A percentile compares a stretch with the other conserved stretches of the same genome.
These are phyloP conservation scores for Cucurbitaria berberidis DNA, from an alignment of 2,329 filamentous ascomycete species.

Conservation along the genomic window DNA sequence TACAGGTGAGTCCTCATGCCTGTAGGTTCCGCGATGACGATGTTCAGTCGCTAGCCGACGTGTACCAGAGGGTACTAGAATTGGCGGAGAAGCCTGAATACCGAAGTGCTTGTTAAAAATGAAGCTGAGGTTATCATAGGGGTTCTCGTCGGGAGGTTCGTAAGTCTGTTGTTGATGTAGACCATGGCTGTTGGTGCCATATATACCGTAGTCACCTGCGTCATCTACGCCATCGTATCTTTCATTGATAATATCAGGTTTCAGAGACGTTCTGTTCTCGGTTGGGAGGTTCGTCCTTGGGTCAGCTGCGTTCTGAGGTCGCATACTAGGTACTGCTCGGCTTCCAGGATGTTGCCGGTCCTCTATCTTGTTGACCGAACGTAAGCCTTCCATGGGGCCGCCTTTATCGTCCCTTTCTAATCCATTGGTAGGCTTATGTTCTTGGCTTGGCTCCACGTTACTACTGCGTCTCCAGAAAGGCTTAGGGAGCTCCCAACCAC, in stretches of 20 bases:
- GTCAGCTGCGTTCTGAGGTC: not conserved
- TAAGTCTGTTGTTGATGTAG: not conserved
- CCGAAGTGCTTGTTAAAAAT: constrained; percentile 5
- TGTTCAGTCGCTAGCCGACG: not conserved
- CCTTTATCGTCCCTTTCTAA: not conserved
- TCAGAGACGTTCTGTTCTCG: not conserved
- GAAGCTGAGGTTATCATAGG: not conserved
- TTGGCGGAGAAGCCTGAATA: not conserved
- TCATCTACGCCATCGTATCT: not conserved
- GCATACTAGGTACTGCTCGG: not conserved
- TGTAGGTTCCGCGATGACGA: not conserved
- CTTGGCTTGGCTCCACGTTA: not conserved
- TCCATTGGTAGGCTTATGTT: not conserved
- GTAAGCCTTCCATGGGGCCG: not conserved
- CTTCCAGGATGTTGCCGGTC: not conserved
- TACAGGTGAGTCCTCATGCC: not conserved
- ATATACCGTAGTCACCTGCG: not conserved
- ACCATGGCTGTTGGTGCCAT: not conserved
- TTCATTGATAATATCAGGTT: not conserved
- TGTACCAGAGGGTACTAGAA: not conserved
- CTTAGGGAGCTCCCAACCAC: not conserved
- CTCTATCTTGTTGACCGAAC: not conserved
- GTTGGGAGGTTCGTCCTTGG: not conserved
- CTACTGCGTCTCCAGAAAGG: constrained; percentile 6
- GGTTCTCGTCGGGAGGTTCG: not conserved